Evolutionary conservation across 176 grass and related monocot species (phyloP).

Genomic region (Eleusine coracana): DNA sequence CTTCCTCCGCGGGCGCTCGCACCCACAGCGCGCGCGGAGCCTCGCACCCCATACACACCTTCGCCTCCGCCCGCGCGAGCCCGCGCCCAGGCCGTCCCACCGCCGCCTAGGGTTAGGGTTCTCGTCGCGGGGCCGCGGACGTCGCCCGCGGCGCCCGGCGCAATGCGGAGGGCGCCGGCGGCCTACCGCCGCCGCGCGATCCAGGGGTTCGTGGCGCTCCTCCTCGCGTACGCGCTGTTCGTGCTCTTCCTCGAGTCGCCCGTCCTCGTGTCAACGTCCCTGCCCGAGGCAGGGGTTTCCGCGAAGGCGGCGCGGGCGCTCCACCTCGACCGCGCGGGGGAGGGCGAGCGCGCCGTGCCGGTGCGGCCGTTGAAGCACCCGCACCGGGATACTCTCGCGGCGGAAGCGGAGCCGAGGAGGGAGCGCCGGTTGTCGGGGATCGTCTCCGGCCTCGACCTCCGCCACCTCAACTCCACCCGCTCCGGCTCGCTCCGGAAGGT

Average conservation of each 20-base stretch:
- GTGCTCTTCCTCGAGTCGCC: constrained; percentile 62
- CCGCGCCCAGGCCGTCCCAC: not conserved
- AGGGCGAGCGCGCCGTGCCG: constrained; percentile 26
- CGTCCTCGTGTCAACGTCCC: constrained; percentile 40
- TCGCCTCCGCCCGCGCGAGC: not conserved
- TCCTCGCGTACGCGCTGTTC: constrained; percentile 51
- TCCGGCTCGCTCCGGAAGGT: constrained; percentile 57
- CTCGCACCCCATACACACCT: not conserved
- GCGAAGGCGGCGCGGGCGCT: constrained; percentile 10
- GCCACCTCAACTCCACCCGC: constrained; percentile 54
- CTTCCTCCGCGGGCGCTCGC: constrained; percentile 24
- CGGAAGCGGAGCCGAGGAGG: constrained; percentile 6
- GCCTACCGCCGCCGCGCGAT: constrained; percentile 47
- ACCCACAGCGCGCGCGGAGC: constrained; percentile 4
- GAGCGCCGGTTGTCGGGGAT: constrained; percentile 29
- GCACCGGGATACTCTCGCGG: constrained; percentile 40
- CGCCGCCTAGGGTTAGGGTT: constrained; percentile 60
- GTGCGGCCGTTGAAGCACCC: constrained; percentile 42
- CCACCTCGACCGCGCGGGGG: constrained; percentile 31
- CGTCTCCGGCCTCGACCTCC: constrained; percentile 69
- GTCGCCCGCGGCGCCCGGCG: not conserved
- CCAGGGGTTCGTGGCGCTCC: constrained; percentile 50
- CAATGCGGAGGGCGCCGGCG: constrained; percentile 66
- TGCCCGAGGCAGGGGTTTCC: constrained; percentile 16
- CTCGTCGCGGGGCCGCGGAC: not conserved